phyloP scores from a whole-genome alignment of 768 basidiomycete genomes.

The Pleurotus platypus region DNA sequence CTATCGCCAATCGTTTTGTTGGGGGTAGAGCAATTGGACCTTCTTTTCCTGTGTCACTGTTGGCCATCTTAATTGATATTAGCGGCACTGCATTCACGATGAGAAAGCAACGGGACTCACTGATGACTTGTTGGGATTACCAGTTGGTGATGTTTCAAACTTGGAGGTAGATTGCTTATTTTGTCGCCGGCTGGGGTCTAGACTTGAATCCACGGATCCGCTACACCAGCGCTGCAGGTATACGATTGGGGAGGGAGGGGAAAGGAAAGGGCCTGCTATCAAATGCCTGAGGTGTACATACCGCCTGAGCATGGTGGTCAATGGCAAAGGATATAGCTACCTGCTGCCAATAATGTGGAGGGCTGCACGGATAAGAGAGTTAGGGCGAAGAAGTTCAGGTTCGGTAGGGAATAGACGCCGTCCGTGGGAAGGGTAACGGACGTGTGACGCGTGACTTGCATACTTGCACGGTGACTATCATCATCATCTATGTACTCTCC shows the following conservation, averaged over 20 bases:
- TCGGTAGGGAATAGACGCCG: no score
- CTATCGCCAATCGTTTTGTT: slow-evolving; percentile 15
- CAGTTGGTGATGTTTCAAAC: background rate
- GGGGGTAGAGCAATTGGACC: slow-evolving; percentile 5
- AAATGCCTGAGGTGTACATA: background rate
- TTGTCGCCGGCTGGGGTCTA: background rate
- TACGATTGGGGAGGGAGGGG: background rate
- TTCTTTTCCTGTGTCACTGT: background rate
- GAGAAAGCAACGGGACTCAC: background rate
- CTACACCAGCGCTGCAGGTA: slow-evolving; percentile 7
- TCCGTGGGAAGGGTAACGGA: no score
- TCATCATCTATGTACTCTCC: no score
- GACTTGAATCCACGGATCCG: background rate
- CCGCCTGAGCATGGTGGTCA: slow-evolving; percentile 6
- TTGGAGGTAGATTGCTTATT: background rate
- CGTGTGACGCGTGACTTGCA: no score
- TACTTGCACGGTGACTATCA: no score
- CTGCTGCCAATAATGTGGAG: background rate
- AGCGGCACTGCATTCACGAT: background rate
- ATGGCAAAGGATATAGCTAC: background rate
- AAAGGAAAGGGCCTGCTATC: background rate
- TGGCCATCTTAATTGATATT: background rate
- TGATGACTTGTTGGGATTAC: background rate
- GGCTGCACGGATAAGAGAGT: no score
- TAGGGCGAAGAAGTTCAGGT: no score